Evolutionary conservation across 345 rosid genomes (phyloP), one percentile per base, ranked within the genome.

Genomic region (Lepidium sativum): DNA sequence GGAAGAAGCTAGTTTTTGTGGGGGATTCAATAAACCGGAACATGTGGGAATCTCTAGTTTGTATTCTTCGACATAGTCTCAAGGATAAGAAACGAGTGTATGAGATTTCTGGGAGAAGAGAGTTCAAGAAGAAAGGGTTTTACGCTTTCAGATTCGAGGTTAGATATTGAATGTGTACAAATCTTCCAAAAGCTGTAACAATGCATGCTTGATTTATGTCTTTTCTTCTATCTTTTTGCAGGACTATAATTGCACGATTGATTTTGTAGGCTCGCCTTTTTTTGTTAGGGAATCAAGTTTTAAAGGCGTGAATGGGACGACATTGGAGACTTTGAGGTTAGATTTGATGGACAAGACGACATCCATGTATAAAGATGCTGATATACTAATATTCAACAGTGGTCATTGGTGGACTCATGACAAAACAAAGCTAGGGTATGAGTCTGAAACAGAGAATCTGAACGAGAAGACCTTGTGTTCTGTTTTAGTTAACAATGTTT

Each of bases 341-440:
- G 98, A 92, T 69, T 34, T 89, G 81, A 89, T 92, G 91, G 96
- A 84, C 68, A 65, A 53, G 57, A 74, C 94, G 1, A 84, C 91
- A 7, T 74, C 81, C 3, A 87, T 71, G 87, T 92, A 87, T 62
- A 76, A 61, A 15, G 94, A 87, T 63, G 89, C 98, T 18, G 96
- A 92, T 60, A 71, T 89, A 50, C 69, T 92, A 23, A 70, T 89
- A 57, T 92, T 89, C 78, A 92, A 89, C 65, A 86, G 97, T 0
- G 98, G 98, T 52, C 98, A 89, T 67, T 86, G 98, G 97, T 89
- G 98, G 98, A 92, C 97, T 15, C 97, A 92, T 33, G 98, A 89
- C 66, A 92, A 92, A 83, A 92, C 97, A 31, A 85, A 94, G 27
- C 82, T 68, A 77, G 96, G 96, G 96, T 89, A 73, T 53, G 34